A percentile compares a stretch with the other conserved stretches of the same genome.
Conservation (phyloP, 1,284 basidiomycete species). For the Anthracocystis setariae region DNA sequence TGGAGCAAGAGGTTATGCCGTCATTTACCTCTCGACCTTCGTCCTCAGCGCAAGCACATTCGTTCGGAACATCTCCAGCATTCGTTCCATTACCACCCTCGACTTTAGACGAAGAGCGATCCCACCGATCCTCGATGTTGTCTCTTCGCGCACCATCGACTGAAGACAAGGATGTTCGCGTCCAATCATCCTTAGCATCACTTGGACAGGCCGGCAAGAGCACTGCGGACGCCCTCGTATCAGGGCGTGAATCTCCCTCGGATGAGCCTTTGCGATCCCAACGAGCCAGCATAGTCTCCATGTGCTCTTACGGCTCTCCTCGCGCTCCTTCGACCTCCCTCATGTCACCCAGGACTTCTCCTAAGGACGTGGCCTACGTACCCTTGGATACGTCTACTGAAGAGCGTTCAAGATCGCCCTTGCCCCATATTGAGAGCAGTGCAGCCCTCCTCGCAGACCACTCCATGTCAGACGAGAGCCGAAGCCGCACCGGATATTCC, state of each 20-base stretch:
- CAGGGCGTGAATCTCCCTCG: slow-evolving; percentile 6
- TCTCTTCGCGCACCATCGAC: neutral
- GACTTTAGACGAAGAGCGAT: neutral
- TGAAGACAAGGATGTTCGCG: neutral
- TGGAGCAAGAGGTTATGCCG: slow-evolving; percentile 1
- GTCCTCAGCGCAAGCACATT: neutral
- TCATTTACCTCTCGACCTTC: neutral
- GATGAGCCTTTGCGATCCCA: slow-evolving; percentile 26
- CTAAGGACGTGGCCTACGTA: neutral
- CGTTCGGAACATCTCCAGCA: neutral
- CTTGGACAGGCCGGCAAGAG: neutral
- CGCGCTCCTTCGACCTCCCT: slow-evolving; percentile 8
- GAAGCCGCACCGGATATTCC: slow-evolving; percentile 27
- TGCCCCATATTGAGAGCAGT: slow-evolving; percentile 13
- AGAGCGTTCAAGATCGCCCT: slow-evolving; percentile 13
- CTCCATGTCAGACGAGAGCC: slow-evolving; percentile 6
- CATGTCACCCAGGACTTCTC: neutral
- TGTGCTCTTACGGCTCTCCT: slow-evolving; percentile 16
- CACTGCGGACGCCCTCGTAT: neutral
- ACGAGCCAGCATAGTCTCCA: slow-evolving; percentile 30
- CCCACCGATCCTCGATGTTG: neutral
- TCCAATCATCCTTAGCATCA: neutral
- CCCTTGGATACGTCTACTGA: slow-evolving; percentile 4
- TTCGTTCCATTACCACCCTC: neutral
- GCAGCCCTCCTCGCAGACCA: slow-evolving; percentile 12